These are phyloP conservation scores for Ustilago vetiveriae DNA, from an alignment of 1,284 basidiomycete species.

Conservation along the genomic window DNA sequence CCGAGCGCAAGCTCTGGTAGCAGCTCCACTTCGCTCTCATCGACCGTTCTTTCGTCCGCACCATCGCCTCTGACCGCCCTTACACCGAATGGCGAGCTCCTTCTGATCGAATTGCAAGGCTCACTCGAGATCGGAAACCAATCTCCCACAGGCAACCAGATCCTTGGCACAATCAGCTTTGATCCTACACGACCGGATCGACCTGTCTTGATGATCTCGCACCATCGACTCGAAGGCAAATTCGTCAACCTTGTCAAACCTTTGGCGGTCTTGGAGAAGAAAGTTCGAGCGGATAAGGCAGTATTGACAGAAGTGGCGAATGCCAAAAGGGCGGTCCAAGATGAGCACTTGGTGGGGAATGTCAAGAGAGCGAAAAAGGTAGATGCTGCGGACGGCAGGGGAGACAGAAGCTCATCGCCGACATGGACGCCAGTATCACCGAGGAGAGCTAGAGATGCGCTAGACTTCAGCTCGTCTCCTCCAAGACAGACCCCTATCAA, in stretches of 20 bases:
- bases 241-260: conserved; percentile 73
- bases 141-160: conserved; percentile 37
- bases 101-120: conserved; percentile 65
- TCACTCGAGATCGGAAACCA: conserved; percentile 59
- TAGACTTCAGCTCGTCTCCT: conserved; percentile 52
- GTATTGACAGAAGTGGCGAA: conserved; percentile 14
- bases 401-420: neutral
- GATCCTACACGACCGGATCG: conserved; percentile 71
- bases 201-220: conserved; percentile 81
- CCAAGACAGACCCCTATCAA: conserved; percentile 10
- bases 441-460: conserved; percentile 9
- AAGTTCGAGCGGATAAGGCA: conserved; percentile 2
- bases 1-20: conserved; percentile 1
- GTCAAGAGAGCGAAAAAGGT: conserved; percentile 5
- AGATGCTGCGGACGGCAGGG: neutral
- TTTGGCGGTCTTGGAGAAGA: conserved; percentile 60
- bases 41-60: conserved; percentile 1
- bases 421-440: neutral
- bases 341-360: neutral
- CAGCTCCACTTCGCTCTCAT: neutral
- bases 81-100: conserved; percentile 54
- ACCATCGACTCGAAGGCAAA: conserved; percentile 88
- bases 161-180: conserved; percentile 58
- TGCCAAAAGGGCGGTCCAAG: neutral
- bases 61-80: conserved; percentile 38